Conservation (phyloP, 2,329 filamentous ascomycete species). For the Sclerotinia spermophila region DNA sequence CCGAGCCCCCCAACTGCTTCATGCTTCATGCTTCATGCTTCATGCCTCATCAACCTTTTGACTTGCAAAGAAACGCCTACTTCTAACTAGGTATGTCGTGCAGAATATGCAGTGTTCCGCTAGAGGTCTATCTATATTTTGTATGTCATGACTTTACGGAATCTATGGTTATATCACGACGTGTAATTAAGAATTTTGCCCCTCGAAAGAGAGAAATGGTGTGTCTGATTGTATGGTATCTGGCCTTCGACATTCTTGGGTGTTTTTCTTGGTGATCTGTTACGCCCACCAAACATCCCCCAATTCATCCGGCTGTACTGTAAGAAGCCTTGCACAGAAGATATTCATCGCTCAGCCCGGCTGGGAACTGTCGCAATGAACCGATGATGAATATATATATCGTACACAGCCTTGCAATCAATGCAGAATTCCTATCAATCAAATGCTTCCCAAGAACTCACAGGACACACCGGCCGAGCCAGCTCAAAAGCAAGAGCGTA, state of each 20-base stretch:
- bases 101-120: slow-evolving; percentile 5
- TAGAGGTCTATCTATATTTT: too few species aligned
- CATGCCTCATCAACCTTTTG: neutral
- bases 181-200: neutral
- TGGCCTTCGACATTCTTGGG: neutral
- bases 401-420: slow-evolving; percentile 14
- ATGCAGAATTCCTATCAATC: neutral
- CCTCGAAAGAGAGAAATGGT: neutral
- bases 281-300: neutral
- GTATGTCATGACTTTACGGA: too few species aligned
- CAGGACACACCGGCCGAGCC: neutral
- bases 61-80: neutral
- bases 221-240: neutral
- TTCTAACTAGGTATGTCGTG: slow-evolving; percentile 9
- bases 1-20: neutral
- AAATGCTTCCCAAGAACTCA: neutral
- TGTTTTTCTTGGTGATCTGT: neutral
- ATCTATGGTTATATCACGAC: neutral
- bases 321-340: neutral
- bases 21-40: neutral
- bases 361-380: neutral
- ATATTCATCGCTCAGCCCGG: slow-evolving; percentile 5
- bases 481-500: neutral
- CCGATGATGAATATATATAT: neutral
- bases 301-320: slow-evolving; percentile 9